Base-by-base conservation (phyloP, 257 asterid genomes). In the Thymus mandschuricus region DNA sequence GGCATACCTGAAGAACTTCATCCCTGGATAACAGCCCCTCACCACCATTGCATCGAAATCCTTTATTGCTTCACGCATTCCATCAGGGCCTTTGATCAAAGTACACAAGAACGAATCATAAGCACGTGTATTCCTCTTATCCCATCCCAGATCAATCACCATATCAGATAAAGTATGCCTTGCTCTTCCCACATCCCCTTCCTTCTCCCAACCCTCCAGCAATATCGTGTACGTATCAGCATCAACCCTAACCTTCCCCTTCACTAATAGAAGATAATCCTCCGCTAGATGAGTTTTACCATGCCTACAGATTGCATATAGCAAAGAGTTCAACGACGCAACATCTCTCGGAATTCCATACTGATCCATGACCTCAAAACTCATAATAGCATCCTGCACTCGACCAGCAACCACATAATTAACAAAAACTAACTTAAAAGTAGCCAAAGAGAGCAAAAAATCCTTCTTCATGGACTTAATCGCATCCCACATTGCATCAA, bases 401-500 rank as follows among this genome's bases (percentile, higher is more conserved):
- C 88, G 89, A 67, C 78, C 70, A 3, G 76, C 84, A 12, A 55
- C 31, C 33, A 74, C 88, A 77, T 87, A 89, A 73, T 83, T 89
- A 66, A 77, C 66, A 45, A 87, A 89, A 27, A 87, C 87, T 0
- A 87, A 82, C 4, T 81, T 81, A 57, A 89, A 89, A 8, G 93
- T 82, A 68, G 84, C 70, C 21, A 85, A 58, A 6, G 88, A 80
- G 7, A 89, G 78, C 75, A 87, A 57, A 44, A 66, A 62, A 60
- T 78, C 88, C 60, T 79, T 82, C 73, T 60, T 79, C 88, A 87
- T 85, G 40, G 96, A 87, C 72, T 87, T 89, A 43, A 87, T 75
- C 15, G 93, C 93, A 73, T 89, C 91, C 96, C 96, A 89, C 96
- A 89, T 87, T 57, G 96, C 89, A 76, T 89, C 91, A 80, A 85